Evolutionary conservation across 2,329 filamentous ascomycete genomes (phyloP), one percentile per base, ranked within the genome.

Genomic region (Arthrobotrys sphaeroides): DNA sequence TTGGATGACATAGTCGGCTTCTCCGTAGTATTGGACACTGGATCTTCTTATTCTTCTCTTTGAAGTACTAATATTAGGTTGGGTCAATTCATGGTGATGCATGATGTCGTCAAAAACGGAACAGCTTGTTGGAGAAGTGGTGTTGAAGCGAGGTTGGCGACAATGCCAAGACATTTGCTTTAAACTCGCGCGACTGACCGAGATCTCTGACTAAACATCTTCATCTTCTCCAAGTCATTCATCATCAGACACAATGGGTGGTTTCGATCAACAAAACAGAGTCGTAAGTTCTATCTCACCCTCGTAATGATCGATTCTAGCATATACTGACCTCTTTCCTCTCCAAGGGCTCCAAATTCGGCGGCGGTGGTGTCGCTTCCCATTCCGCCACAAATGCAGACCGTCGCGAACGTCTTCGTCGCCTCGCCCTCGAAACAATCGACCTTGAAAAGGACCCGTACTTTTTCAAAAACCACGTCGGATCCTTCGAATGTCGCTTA

Each of bases 391-490:
- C 93, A 77, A 98, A 98, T 84, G 94, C 95, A 78, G 95, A 98
- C 87, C 93, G 95, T 73, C 92, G 95, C 82, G 95, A 99, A 84
- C 94, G 95, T 78, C 90, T 99, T 40, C 93, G 94, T 83, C 97
- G 97, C 85, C 93, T 99, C 82, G 95, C 95, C 72, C 92, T 99
- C 81, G 95, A 99, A 85, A 96, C 93, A 67, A 99, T 99, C 86
- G 94, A 98, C 85, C 91, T 98, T 77, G 95, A 98, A 85, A 98
- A 97, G 85, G 95, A 99, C 85, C 95, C 95, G 0, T 99, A 98
- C 88, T 97, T 98, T 86, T 99, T 99, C 90, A 96, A 96, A 84
- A 99, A 99, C 86, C 94, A 99, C 84, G 92, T 98, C 80, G 95
- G 95, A 81, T 95, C 91, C 81, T 99, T 97, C 84, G 95, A 99